A percentile compares a stretch with the other conserved stretches of the same genome.
phyloP scores from a whole-genome alignment of 1,139 yeast genomes.

The Geotrichum reessii region DNA sequence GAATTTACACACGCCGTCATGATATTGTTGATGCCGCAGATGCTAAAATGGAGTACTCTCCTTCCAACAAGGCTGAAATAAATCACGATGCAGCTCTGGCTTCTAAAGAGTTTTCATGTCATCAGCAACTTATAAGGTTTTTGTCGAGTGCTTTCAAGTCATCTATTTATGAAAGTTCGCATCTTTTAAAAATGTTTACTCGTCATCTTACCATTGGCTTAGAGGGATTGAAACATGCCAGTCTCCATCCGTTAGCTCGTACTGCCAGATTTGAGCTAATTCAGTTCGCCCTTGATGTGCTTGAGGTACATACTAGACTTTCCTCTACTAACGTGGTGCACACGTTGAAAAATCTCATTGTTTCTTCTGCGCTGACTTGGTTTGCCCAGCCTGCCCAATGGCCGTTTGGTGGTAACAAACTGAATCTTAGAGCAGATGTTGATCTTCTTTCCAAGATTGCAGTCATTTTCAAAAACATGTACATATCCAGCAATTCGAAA shows the following conservation, averaged over 20 bases:
- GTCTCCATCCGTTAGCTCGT: slow-evolving; percentile 78
- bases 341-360: slow-evolving; percentile 47
- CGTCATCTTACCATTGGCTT: slow-evolving; percentile 57
- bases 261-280: slow-evolving; percentile 68
- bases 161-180: slow-evolving; percentile 65
- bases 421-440: slow-evolving; percentile 67
- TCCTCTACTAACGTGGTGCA: slow-evolving; percentile 35
- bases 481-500: slow-evolving; percentile 10
- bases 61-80: slow-evolving; percentile 64
- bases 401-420: slow-evolving; percentile 80
- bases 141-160: slow-evolving; percentile 82
- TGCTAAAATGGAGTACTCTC: slow-evolving; percentile 80
- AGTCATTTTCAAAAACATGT: slow-evolving; percentile 19
- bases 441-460: slow-evolving; percentile 42
- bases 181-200: slow-evolving; percentile 64
- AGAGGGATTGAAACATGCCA: slow-evolving; percentile 49
- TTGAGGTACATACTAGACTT: slow-evolving; percentile 46
- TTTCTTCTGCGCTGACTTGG: slow-evolving; percentile 74
- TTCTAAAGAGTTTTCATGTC: slow-evolving; percentile 61
- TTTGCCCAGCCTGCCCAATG: slow-evolving; percentile 57
- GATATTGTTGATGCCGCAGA: slow-evolving; percentile 63
- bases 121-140: slow-evolving; percentile 59
- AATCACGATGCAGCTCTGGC: slow-evolving; percentile 49
- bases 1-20: slow-evolving; percentile 56
- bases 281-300: slow-evolving; percentile 59